These are phyloP conservation scores for Endotrypanum monterogeii DNA, from an alignment of 208 protist genomes.

Conservation along the genomic window DNA sequence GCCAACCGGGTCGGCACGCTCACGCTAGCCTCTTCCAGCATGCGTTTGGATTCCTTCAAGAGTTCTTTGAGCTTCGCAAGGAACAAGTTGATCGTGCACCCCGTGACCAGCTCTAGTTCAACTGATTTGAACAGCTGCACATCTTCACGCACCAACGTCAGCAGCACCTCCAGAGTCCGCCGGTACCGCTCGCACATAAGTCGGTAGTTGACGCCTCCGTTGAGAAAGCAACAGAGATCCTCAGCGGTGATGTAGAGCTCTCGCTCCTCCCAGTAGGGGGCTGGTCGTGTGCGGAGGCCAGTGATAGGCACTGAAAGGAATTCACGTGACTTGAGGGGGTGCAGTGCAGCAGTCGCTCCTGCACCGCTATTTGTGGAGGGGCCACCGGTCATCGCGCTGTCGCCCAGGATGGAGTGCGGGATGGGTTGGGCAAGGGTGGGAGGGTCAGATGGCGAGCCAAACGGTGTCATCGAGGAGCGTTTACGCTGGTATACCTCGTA, in stretches of 20 bases:
- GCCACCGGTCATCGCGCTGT: constrained; percentile 17
- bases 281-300: constrained; percentile 2
- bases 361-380: constrained; percentile 2
- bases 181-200: constrained; percentile 59
- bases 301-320: constrained; percentile 6
- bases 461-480: constrained; percentile 24
- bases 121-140: constrained; percentile 30
- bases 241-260: constrained; percentile 73
- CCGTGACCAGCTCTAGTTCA: constrained; percentile 34
- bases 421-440: constrained; percentile 8
- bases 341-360: neutral
- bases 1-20: constrained; percentile 27
- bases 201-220: constrained; percentile 85
- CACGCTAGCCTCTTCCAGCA: constrained; percentile 37
- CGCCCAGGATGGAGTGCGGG: constrained; percentile 24
- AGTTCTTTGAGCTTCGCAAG: constrained; percentile 27
- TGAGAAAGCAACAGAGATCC: constrained; percentile 71
- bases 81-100: constrained; percentile 14
- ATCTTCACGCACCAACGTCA: constrained; percentile 56
- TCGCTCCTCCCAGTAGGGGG: constrained; percentile 56
- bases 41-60: constrained; percentile 35
- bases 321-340: neutral
- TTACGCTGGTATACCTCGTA: constrained; percentile 34
- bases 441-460: constrained; percentile 15
- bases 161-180: constrained; percentile 45